Conservation (phyloP, 2,329 filamentous ascomycete genomes). For the Pyrenochaeta sp. region DNA sequence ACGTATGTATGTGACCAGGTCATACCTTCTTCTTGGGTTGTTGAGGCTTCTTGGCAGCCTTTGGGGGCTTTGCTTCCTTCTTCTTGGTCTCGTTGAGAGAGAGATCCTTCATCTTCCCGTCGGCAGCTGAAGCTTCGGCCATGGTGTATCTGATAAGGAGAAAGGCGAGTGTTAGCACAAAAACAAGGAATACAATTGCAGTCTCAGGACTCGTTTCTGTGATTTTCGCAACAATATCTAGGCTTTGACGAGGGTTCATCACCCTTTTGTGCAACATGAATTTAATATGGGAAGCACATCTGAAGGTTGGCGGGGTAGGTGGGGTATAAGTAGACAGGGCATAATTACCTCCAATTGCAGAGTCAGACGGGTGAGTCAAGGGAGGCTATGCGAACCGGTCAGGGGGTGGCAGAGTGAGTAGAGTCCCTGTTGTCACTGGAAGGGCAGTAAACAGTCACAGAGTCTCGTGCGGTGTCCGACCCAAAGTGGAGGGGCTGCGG, state of each 20-base stretch:
- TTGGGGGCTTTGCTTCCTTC: conserved; percentile 44
- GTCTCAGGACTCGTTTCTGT: background rate
- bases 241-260: background rate
- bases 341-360: conserved; percentile 29
- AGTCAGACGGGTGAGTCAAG: conserved; percentile 24
- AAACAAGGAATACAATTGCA: background rate
- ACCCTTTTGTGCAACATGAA: conserved; percentile 4
- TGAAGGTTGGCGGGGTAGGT: conserved; percentile 40
- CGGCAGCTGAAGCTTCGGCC: conserved; percentile 44
- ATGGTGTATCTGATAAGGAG: conserved; percentile 23
- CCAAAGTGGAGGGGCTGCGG: conserved; percentile 35
- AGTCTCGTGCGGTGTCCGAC: conserved; percentile 30
- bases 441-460: conserved; percentile 28
- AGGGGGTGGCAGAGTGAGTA: conserved; percentile 14
- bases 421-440: conserved; percentile 5
- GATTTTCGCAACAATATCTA: background rate
- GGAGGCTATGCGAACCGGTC: conserved; percentile 4
- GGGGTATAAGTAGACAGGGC: conserved; percentile 29
- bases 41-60: conserved; percentile 51
- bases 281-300: conserved; percentile 1
- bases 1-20: background rate
- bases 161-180: conserved; percentile 13
- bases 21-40: conserved; percentile 58
- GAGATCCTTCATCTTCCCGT: conserved; percentile 56
- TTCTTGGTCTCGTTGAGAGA: conserved; percentile 49